Evolutionary conservation across 2,329 filamentous ascomycete genomes (phyloP).

Genomic region (Arthrobotrys megalospora): DNA sequence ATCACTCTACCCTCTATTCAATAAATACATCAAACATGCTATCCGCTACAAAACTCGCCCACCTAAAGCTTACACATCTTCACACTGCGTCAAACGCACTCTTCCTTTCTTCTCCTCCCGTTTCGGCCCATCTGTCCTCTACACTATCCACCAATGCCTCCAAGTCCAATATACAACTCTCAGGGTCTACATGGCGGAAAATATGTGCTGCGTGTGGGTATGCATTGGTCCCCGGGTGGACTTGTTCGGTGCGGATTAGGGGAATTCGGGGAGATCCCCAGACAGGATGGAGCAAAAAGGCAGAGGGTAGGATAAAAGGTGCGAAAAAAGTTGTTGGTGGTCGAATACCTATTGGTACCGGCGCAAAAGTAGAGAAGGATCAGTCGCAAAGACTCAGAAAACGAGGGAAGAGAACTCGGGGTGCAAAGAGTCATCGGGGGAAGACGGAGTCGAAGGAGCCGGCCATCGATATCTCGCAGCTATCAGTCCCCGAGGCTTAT

Average conservation of each 20-base stretch:
- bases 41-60: constrained; percentile 49
- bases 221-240: constrained; percentile 49
- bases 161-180: constrained; percentile 33
- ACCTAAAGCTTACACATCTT: constrained; percentile 49
- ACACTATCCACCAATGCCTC: constrained; percentile 23
- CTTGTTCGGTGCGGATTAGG: constrained; percentile 44
- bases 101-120: constrained; percentile 43
- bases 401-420: constrained; percentile 52
- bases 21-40: constrained; percentile 24
- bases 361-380: constrained; percentile 18
- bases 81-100: constrained; percentile 40
- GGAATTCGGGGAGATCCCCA: constrained; percentile 35
- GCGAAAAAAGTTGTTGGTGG: neutral
- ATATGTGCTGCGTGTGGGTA: constrained; percentile 48
- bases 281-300: neutral
- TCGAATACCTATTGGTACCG: constrained; percentile 18
- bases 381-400: constrained; percentile 24
- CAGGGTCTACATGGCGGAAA: constrained; percentile 53
- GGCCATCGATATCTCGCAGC: neutral
- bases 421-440: constrained; percentile 18
- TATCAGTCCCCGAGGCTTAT: neutral
- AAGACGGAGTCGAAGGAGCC: constrained; percentile 26
- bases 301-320: neutral
- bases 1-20: neutral
- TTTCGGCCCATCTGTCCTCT: constrained; percentile 47